Conservation (phyloP, 352 stramenopile species). For the Albugo laibachii region DNA sequence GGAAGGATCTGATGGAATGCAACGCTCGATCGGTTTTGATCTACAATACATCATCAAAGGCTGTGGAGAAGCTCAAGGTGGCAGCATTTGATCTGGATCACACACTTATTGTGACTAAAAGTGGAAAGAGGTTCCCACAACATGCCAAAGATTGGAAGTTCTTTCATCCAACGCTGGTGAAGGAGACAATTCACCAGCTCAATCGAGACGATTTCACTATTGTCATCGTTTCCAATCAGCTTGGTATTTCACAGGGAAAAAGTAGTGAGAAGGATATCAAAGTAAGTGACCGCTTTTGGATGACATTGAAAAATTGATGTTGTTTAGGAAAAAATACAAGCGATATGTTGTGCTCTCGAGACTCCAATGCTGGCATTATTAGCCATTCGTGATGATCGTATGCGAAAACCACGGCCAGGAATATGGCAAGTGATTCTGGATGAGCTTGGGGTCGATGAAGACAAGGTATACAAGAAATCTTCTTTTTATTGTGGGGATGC, state of each 20-base stretch:
- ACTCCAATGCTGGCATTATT: constrained; percentile 53
- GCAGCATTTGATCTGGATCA: constrained; percentile 65
- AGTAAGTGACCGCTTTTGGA: constrained; percentile 11
- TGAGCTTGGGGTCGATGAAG: constrained; percentile 8
- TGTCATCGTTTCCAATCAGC: constrained; percentile 72
- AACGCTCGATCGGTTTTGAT: not conserved
- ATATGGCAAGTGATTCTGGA: constrained; percentile 36
- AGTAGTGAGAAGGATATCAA: constrained; percentile 31
- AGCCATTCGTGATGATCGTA: constrained; percentile 43
- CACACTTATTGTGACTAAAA: constrained; percentile 71
- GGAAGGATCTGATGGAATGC: too few species aligned
- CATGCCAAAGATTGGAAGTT: constrained; percentile 54
- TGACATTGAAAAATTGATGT: not conserved
- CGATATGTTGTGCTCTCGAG: constrained; percentile 34
- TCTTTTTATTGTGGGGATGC: constrained; percentile 76
- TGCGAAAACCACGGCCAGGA: constrained; percentile 56
- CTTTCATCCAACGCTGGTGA: constrained; percentile 37
- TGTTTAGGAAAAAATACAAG: constrained; percentile 31
- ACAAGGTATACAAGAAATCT: constrained; percentile 16
- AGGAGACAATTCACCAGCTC: constrained; percentile 25
- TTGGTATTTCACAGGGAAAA: constrained; percentile 62
- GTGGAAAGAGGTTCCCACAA: constrained; percentile 56
- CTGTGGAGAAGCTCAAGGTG: constrained; percentile 19
- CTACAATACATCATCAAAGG: not conserved
- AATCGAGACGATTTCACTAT: constrained; percentile 25